These are phyloP conservation scores for Hirsutella minnesotensis DNA, from an alignment of 2,329 filamentous ascomycete genomes.

Conservation along the genomic window DNA sequence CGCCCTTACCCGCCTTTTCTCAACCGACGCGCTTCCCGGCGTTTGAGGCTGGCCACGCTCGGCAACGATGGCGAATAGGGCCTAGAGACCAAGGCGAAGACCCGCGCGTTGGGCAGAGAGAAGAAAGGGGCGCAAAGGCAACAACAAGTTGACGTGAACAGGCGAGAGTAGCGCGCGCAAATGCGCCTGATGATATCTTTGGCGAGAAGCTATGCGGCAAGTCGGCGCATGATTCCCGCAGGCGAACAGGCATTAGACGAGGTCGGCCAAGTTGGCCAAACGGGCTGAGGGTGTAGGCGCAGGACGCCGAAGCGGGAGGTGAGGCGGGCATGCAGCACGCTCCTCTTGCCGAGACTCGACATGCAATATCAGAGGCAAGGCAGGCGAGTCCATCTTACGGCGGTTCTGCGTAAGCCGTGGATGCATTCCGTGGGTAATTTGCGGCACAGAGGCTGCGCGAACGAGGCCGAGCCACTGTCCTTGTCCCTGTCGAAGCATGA, in stretches of 20 bases:
- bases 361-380: background rate
- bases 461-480: background rate
- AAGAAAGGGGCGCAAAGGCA: background rate
- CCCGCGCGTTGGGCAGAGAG: background rate
- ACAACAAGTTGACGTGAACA: background rate
- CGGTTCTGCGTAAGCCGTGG: background rate
- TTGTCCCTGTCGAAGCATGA: background rate
- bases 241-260: background rate
- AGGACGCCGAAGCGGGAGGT: conserved; percentile 3
- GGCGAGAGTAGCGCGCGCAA: conserved; percentile 1
- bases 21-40: background rate
- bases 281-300: conserved; percentile 3
- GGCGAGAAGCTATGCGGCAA: background rate
- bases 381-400: background rate
- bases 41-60: too few species aligned
- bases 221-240: background rate
- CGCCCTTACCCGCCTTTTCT: background rate
- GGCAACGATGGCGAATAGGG: too few species aligned
- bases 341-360: background rate
- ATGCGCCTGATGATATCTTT: background rate
- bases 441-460: background rate
- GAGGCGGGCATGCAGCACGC: conserved; percentile 4
- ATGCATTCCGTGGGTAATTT: background rate
- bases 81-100: too few species aligned
- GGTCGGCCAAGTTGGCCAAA: background rate